Percentiles rank a stretch among this genome's conserved stretches.
Conservation (phyloP, 352 stramenopile species). For the Albugo laibachii region DNA sequence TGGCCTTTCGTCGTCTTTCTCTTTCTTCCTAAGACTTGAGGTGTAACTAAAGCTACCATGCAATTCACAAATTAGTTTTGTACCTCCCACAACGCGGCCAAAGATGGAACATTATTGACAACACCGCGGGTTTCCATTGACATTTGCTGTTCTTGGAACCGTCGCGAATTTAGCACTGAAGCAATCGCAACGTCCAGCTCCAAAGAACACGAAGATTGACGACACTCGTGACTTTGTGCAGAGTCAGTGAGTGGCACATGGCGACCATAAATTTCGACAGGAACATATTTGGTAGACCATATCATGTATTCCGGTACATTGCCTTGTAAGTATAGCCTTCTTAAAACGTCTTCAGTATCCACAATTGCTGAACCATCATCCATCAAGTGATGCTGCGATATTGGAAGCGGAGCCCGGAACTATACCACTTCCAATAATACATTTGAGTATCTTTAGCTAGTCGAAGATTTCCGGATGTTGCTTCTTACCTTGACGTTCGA, state of each 20-base stretch:
- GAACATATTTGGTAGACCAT: no score
- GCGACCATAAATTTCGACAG: no score
- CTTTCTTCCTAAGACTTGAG: slow-evolving; percentile 33
- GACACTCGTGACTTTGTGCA: slow-evolving; percentile 3
- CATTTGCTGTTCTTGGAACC: slow-evolving; percentile 22
- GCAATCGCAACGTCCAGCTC: slow-evolving; percentile 48
- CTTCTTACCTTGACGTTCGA: slow-evolving; percentile 35
- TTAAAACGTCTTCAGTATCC: slow-evolving; percentile 6
- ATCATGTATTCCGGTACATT: no score
- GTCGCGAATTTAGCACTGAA: slow-evolving; percentile 42
- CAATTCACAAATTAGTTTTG: not conserved
- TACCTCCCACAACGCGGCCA: slow-evolving; percentile 71
- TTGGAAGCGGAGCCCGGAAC: slow-evolving; percentile 50
- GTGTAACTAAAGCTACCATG: no score
- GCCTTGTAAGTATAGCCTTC: not conserved
- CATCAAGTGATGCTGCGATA: slow-evolving; percentile 25
- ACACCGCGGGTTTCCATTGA: slow-evolving; percentile 18
- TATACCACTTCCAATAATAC: slow-evolving; percentile 3
- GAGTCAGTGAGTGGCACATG: not conserved
- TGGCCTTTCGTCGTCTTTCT: slow-evolving; percentile 8
- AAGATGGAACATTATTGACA: slow-evolving; percentile 44
- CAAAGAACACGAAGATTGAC: slow-evolving; percentile 44
- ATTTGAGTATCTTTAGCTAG: not conserved
- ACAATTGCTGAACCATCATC: not conserved
- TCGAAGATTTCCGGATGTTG: not conserved